These are phyloP conservation scores for Penicillium daleae DNA, from an alignment of 495 filamentous ascomycete genomes.

Conservation along the genomic window DNA sequence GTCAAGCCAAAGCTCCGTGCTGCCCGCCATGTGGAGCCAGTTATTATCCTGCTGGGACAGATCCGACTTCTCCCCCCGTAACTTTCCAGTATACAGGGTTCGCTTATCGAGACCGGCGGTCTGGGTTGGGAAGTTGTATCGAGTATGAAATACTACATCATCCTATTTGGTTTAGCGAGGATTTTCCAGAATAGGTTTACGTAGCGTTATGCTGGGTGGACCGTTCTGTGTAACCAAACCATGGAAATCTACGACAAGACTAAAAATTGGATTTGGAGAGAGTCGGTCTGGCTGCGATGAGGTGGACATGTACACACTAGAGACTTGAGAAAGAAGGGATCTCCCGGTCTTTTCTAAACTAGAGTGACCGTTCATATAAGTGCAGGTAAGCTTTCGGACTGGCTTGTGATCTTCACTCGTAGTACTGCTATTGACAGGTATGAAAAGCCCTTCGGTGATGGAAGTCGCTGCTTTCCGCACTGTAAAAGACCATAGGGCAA, in stretches of 20 bases:
- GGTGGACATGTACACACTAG: no score
- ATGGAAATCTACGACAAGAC: not conserved
- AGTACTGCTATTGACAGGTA: no score
- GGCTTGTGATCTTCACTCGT: no score
- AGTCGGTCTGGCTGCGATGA: not conserved
- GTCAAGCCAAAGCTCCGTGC: not conserved
- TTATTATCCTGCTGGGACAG: conserved; percentile 16
- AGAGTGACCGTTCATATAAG: no score
- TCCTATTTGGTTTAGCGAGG: not conserved
- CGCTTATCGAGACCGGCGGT: conserved; percentile 28
- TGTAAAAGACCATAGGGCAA: no score
- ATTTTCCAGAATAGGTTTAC: not conserved
- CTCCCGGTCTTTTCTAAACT: no score
- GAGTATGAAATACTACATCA: not conserved
- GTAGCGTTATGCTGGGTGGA: not conserved
- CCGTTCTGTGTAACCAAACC: not conserved
- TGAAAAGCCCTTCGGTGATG: no score
- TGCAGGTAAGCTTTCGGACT: no score
- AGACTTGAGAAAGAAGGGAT: no score
- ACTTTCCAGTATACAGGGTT: conserved; percentile 32
- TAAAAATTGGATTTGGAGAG: not conserved
- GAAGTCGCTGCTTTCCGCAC: no score
- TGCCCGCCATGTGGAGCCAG: conserved; percentile 16
- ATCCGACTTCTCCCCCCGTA: conserved; percentile 23
- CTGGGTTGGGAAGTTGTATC: not conserved